These are phyloP conservation scores for Penicillium cosmopolitanum DNA, from an alignment of 495 filamentous ascomycete genomes.

Conservation along the genomic window DNA sequence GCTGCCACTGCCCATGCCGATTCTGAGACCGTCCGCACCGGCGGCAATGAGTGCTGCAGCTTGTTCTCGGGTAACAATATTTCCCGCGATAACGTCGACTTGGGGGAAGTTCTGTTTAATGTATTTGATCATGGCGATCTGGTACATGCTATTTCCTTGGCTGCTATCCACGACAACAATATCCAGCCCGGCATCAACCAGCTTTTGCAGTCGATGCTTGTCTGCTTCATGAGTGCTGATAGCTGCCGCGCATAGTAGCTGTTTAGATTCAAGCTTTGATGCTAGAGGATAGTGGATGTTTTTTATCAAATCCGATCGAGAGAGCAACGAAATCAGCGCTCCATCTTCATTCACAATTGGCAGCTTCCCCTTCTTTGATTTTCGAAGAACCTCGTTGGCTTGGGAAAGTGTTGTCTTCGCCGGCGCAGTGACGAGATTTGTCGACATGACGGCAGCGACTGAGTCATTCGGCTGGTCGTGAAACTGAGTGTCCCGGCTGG, in stretches of 20 bases:
- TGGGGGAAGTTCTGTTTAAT: conserved; percentile 83
- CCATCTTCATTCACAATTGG: conserved; percentile 87
- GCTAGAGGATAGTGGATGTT: conserved; percentile 96
- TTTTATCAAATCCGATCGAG: conserved; percentile 96
- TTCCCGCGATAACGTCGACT: conserved; percentile 94
- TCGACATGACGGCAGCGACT: conserved; percentile 92
- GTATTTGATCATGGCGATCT: conserved; percentile 95
- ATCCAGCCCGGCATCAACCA: conserved; percentile 93
- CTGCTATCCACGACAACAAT: conserved; percentile 94
- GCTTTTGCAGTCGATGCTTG: conserved; percentile 76
- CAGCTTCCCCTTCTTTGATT: conserved; percentile 98
- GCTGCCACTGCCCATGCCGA: conserved; percentile 97
- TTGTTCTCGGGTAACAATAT: conserved; percentile 96
- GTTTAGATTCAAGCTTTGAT: conserved; percentile 97
- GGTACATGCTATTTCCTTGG: conserved; percentile 96
- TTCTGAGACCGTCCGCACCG: conserved; percentile 93
- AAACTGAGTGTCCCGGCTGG: conserved; percentile 97
- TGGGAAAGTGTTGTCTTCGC: conserved; percentile 81
- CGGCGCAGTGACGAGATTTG: conserved; percentile 87
- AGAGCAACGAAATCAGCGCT: conserved; percentile 92
- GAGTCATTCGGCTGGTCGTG: conserved; percentile 69
- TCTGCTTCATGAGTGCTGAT: conserved; percentile 95
- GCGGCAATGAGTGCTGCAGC: conserved; percentile 90
- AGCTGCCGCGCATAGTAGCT: conserved; percentile 92
- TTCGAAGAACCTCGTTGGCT: conserved; percentile 89